A percentile compares a stretch with the other conserved stretches of the same genome.
Evolutionary conservation across 164 flowering plant genomes (phyloP).

Genomic region (Liriodendron chinense): DNA sequence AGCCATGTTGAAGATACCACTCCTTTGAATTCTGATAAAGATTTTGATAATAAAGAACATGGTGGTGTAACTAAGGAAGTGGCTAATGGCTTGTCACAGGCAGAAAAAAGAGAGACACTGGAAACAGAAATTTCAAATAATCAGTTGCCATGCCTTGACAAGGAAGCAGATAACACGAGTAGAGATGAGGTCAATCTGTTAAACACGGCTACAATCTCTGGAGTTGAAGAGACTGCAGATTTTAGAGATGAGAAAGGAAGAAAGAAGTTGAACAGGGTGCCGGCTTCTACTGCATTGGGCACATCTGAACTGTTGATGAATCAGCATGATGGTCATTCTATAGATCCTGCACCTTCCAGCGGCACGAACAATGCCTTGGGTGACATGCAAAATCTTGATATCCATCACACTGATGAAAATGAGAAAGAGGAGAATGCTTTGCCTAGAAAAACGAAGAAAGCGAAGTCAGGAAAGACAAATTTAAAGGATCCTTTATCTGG

Average conservation of each 20-base stretch:
- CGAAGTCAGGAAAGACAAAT: constrained; percentile 17
- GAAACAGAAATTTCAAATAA: constrained; percentile 4
- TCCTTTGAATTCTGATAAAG: constrained; percentile 12
- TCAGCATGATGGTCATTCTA: constrained; percentile 12
- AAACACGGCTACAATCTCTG: constrained; percentile 14
- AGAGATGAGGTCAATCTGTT: constrained; percentile 17
- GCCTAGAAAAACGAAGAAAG: constrained; percentile 19
- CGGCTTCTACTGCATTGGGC: constrained; percentile 15
- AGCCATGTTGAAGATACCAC: constrained; percentile 3
- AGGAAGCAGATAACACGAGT: constrained; percentile 17
- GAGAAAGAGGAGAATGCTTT: constrained; percentile 15
- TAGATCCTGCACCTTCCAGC: constrained; percentile 12
- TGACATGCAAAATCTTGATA: not conserved
- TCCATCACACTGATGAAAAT: constrained; percentile 9
- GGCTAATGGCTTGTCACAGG: constrained; percentile 9
- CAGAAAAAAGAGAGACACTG: constrained; percentile 1
- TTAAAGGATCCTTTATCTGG: constrained; percentile 9
- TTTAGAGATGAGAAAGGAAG: constrained; percentile 19
- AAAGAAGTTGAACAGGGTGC: constrained; percentile 32
- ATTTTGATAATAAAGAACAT: not conserved
- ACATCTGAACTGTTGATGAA: constrained; percentile 13
- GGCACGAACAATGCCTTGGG: not conserved
- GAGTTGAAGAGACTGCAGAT: constrained; percentile 15
- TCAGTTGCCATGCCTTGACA: constrained; percentile 10
- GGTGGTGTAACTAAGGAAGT: not conserved